Base-by-base conservation (phyloP, 768 basidiomycete genomes). In the Ramaria sp. region DNA sequence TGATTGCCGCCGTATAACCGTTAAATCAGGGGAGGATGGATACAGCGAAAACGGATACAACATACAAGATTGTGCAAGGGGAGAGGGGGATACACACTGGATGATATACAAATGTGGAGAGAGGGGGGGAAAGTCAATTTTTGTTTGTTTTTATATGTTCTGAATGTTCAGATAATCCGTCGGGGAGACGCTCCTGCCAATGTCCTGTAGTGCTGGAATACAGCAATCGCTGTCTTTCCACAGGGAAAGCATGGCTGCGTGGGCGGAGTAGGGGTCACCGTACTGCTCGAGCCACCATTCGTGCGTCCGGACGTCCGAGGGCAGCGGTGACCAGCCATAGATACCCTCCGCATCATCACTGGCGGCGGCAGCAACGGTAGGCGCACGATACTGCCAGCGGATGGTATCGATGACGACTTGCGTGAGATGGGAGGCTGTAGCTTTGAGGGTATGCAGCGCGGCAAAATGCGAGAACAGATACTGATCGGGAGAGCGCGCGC, bases 241-340 rank as follows among this genome's bases (percentile, higher is more conserved):
- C 24, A 55, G 32, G 16, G 24, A 7, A 34, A 44, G 34, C 53
- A 55, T 55, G n/a, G 53, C 53, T 20, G 25, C 42, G n/a, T 37
- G 53, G 1, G 53, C 53, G 28, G 32, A 27, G 10, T n/a, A 39
- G 16, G 53, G 5, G 42, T 48, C 39, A 16, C 53, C 53, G 32
- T 55, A 55, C 47, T 44, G 42, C 32, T 27, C 32, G 28, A 55
- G 53, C 53, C 53, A 55, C 53, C 53, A 55, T 20, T 28, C 45
- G 34, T 55, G 53, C 12, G 53, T 55, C 9, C 53, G 53, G 9
- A 25, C 24, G 25, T 55, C 53, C 10, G 53, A 45, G 13, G 53
- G 53, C 20, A 55, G 18, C 20, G 53, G 53, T 28, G 53, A 55
- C 53, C 53, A 55, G 22, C 53, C 53, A 32, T 52, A 52, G 20